Percentiles rank a stretch among this genome's conserved stretches.
Conservation (phyloP, 768 basidiomycete genomes). For the Lactarius vividus region DNA sequence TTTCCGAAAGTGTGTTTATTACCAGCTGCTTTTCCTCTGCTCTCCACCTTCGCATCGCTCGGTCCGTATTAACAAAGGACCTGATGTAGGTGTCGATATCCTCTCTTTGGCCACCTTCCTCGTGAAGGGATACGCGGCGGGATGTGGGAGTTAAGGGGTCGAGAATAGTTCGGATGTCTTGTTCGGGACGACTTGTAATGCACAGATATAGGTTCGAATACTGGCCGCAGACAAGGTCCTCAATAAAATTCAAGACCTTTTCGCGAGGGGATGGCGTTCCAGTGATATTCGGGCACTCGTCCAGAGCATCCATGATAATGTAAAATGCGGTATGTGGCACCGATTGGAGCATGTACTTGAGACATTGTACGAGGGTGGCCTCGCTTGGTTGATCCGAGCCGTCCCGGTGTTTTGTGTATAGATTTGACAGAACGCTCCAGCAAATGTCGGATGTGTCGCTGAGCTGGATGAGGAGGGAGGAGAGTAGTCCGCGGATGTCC, state of each 20-base stretch:
- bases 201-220: slow-evolving; percentile 1
- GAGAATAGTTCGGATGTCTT: neutral
- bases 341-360: neutral
- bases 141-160: neutral
- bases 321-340: neutral
- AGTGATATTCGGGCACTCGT: slow-evolving; percentile 3
- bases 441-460: neutral
- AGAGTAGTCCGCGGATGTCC: neutral
- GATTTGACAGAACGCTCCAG: neutral
- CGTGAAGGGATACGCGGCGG: slow-evolving; percentile 3
- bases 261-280: slow-evolving; percentile 1
- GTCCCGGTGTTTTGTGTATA: neutral
- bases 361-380: neutral
- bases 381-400: neutral
- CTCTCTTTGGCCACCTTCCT: slow-evolving; percentile 7
- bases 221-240: neutral
- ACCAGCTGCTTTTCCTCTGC: slow-evolving; percentile 2
- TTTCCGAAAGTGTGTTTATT: neutral
- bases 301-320: slow-evolving; percentile 1
- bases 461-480: slow-evolving; percentile 5
- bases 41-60: slow-evolving; percentile 7
- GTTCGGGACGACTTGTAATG: slow-evolving; percentile 13
- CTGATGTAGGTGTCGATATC: neutral
- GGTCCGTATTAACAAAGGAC: neutral
- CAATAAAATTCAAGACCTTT: neutral